Base-by-base conservation (phyloP, 2,329 filamentous ascomycete species). In the Colletotrichum falcatum region DNA sequence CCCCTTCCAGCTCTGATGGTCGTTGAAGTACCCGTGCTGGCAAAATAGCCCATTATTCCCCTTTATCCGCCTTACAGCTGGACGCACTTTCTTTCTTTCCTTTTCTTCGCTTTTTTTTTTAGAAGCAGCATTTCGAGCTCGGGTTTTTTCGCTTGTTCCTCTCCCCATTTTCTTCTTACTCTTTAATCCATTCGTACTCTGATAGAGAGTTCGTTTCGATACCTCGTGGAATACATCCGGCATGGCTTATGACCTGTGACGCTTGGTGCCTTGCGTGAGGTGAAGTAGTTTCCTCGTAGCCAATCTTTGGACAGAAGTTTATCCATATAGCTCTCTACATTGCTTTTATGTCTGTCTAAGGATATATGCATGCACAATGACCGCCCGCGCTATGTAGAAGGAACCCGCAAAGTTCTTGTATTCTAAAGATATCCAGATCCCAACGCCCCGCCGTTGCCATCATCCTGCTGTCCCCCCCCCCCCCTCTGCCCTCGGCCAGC, bases 141-240 rank as follows among this genome's bases (percentile, higher is more conserved):
- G 75, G 54, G 58, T 63, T 68, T 56, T 56, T 56, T n/a, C 65
- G 61, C 26, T 63, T 64, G 61, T 75, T 76, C 7, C 53, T n/a
- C 4, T 46, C 48, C 61, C 49, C 60, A 42, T 61, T 61, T 72
- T 74, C 64, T 66, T 73, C 69, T 74, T 75, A 67, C 75, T 70
- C 74, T 75, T 75, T 79, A 79, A 78, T 78, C 73, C 74, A 75
- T 76, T 75, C 73, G 72, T 72, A 74, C 75, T 78, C 74, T 84
- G 81, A 81, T 83, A 79, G 78, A 81, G 80, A 82, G 79, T 78
- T 79, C 78, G 78, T 80, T 81, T 83, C 78, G 78, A 82, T 82
- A 81, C 79, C 78, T 82, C 78, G 76, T 76, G 78, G 63, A 70
- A 70, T 70, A 55, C 61, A 65, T 53, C 53, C 48, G 66, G 59